Evolutionary conservation across 2,329 filamentous ascomycete species (phyloP).

Genomic region (Colletotrichum sublineola): DNA sequence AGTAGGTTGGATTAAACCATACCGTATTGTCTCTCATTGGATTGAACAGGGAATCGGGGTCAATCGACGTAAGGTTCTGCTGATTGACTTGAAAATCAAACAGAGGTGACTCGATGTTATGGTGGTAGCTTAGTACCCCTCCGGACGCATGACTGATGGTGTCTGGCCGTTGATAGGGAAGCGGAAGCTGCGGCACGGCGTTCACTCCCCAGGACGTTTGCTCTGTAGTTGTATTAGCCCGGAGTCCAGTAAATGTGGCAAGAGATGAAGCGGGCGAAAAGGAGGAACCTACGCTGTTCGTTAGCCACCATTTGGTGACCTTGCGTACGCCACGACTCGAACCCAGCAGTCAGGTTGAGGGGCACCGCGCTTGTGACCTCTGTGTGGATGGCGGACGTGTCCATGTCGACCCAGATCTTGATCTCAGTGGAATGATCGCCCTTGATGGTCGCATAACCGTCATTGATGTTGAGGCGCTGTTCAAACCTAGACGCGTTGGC

Average conservation of each 20-base stretch:
- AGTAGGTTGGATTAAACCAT: not conserved
- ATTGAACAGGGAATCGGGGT: not conserved
- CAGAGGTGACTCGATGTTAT: not conserved
- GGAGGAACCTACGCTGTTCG: not conserved
- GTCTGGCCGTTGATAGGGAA: not conserved
- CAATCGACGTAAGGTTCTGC: not conserved
- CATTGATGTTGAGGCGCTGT: not conserved
- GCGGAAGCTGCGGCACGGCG: not conserved
- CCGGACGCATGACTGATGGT: not conserved
- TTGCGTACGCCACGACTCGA: not conserved
- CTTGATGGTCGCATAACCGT: not conserved
- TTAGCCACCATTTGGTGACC: not conserved
- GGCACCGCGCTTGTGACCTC: not conserved
- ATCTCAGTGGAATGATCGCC: not conserved
- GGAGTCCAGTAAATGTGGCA: not conserved
- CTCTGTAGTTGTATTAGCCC: not conserved
- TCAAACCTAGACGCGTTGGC: not conserved
- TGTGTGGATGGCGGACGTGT: not conserved
- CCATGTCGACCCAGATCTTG: not conserved
- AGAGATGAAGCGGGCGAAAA: not conserved
- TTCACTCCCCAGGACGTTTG: not conserved
- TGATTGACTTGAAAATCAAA: not conserved
- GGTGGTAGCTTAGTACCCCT: not conserved
- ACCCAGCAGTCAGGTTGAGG: not conserved
- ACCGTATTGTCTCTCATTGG: not conserved